Evolutionary conservation across 1,284 basidiomycete species (phyloP).

Genomic region (Naganishia liquefaciens): DNA sequence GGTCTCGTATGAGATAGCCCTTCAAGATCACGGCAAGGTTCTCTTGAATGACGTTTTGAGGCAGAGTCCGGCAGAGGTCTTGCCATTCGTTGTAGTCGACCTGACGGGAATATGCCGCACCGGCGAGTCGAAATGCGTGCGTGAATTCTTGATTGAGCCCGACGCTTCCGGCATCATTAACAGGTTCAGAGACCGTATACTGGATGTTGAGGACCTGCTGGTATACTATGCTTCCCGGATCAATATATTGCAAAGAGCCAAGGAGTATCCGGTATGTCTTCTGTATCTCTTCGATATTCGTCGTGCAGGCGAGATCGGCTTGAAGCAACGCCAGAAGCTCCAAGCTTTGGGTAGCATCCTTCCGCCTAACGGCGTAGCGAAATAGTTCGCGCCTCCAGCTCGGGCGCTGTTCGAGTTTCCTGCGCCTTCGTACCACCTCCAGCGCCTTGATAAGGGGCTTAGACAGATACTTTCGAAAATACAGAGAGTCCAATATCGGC

Average conservation of each 20-base stretch:
- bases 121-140: background rate
- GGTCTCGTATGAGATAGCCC: conserved; percentile 8
- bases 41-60: background rate
- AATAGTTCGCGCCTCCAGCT: conserved; percentile 18
- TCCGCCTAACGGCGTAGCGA: conserved; percentile 9
- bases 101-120: conserved; percentile 5
- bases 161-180: background rate
- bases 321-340: conserved; percentile 1
- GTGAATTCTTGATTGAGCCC: background rate
- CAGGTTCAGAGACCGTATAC: no score
- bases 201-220: conserved; percentile 10
- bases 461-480: conserved; percentile 17
- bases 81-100: conserved; percentile 7
- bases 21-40: conserved; percentile 17
- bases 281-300: background rate
- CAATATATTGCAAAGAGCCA: conserved; percentile 9
- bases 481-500: conserved; percentile 14
- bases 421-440: conserved; percentile 14
- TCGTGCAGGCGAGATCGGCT: background rate
- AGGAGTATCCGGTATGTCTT: conserved; percentile 6
- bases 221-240: background rate
- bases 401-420: background rate
- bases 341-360: background rate
- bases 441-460: conserved; percentile 22
- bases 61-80: conserved; percentile 1